Conservation (phyloP, 257 asterid species). For the Solanum sparsipilum region DNA sequence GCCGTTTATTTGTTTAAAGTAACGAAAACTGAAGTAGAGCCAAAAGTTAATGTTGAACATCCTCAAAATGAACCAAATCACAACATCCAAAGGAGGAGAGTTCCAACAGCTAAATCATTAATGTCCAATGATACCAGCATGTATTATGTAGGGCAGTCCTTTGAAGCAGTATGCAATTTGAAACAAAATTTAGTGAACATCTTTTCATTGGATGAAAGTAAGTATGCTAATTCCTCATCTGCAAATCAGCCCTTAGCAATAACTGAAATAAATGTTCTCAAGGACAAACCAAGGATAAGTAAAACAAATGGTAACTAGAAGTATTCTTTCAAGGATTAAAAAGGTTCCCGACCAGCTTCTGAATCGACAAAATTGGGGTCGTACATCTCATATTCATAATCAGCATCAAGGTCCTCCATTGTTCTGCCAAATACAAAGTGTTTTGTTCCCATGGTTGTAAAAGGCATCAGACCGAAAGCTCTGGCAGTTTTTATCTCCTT, state of each 20-base stretch:
- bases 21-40: not conserved
- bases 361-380: conserved; percentile 38
- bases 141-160: not conserved
- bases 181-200: not conserved
- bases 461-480: conserved; percentile 90
- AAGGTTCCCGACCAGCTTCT: not conserved
- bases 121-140: not conserved
- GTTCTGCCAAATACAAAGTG: conserved; percentile 43
- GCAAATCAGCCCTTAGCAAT: not conserved
- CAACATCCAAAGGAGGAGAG: not conserved
- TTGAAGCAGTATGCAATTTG: not conserved
- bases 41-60: not conserved
- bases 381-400: conserved; percentile 17
- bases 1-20: not conserved
- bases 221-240: not conserved
- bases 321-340: not conserved
- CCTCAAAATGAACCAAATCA: not conserved
- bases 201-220: not conserved
- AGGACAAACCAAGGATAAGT: not conserved
- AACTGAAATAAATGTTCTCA: not conserved
- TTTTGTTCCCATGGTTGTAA: conserved; percentile 94
- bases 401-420: conserved; percentile 50
- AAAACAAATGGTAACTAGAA: not conserved
- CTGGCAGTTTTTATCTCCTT: conserved; percentile 93
- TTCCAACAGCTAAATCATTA: not conserved